Evolutionary conservation across 495 filamentous ascomycete species (phyloP).

Genomic region (Tuber indicum): DNA sequence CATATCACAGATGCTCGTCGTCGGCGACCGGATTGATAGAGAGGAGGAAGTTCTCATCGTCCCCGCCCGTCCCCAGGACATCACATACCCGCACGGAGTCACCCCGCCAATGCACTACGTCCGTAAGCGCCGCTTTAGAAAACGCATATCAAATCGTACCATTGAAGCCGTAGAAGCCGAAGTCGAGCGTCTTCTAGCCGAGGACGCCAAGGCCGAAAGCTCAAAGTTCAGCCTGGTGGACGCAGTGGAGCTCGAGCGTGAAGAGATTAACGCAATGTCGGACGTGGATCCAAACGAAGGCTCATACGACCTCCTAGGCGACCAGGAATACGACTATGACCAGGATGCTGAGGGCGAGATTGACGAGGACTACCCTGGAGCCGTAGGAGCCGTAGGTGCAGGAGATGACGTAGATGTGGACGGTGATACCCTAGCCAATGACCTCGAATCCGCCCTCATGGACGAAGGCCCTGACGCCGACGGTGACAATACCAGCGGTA

Average conservation of each 20-base stretch:
- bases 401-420: slow-evolving; percentile 54
- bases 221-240: slow-evolving; percentile 62
- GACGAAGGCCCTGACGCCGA: slow-evolving; percentile 48
- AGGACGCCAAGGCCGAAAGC: slow-evolving; percentile 56
- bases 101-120: slow-evolving; percentile 87
- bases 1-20: slow-evolving; percentile 89
- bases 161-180: slow-evolving; percentile 83
- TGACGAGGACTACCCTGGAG: slow-evolving; percentile 48
- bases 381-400: slow-evolving; percentile 44
- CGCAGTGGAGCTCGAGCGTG: slow-evolving; percentile 50
- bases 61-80: slow-evolving; percentile 48
- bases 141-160: slow-evolving; percentile 69
- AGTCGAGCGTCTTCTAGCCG: slow-evolving; percentile 66
- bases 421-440: slow-evolving; percentile 48
- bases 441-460: slow-evolving; percentile 52
- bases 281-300: slow-evolving; percentile 44
- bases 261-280: slow-evolving; percentile 44
- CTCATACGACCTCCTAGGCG: slow-evolving; percentile 42
- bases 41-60: slow-evolving; percentile 60
- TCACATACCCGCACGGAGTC: slow-evolving; percentile 84
- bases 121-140: slow-evolving; percentile 76
- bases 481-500: slow-evolving; percentile 42
- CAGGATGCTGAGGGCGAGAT: slow-evolving; percentile 54
- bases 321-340: slow-evolving; percentile 47
- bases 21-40: slow-evolving; percentile 60